Evolutionary conservation across 225 moss, liverwort and hornwort genomes (phyloP), one percentile per base, ranked within the genome.

Genomic region (Straminergon stramineum): DNA sequence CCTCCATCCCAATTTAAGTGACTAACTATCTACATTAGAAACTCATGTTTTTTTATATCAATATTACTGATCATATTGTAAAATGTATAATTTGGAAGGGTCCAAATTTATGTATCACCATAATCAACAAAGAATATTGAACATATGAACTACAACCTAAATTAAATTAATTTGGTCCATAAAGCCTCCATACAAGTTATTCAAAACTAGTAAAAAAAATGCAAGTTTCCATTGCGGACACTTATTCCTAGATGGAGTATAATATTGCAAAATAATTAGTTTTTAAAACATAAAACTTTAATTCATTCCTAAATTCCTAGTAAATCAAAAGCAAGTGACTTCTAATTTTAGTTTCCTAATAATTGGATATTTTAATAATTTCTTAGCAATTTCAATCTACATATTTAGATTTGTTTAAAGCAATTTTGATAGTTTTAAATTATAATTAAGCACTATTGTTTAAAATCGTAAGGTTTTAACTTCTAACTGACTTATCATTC

Each of bases 201-300:
- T 39, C 23, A 39, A 39, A 70, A 24, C 24, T 14, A 8, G 0
- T 24, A 1, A 71, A 57, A 41, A 43, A 73, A 43, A 41, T 9
- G 9, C 9, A 43, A 43, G 15, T 41, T 15, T 27, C 0, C 1
- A 43, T 23, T 26, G 5, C 0, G 0, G 1, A 41, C 0, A 71
- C 15, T 41, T 41, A 39, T 41, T 71, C 4, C 0, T 39, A 8
- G 23, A 70, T 4, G 11, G 1, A 22, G 16, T 27, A 27, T 15
- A 27, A 16, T 73, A 43, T 73, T 30, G 1, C 6, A 75, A 41
- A 31, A 15, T 19, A 48, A 48, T 48, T 11, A 31, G 3, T 18
- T 45, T 6, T 48, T 30, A 6, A 27, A 18, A 18, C 1, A 30
- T 30, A 17, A 74, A 9, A 6, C 2, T 30, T 45, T 17, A 30